Evolutionary conservation across 1,284 basidiomycete genomes (phyloP).

Genomic region (Entoloma clypeatum): DNA sequence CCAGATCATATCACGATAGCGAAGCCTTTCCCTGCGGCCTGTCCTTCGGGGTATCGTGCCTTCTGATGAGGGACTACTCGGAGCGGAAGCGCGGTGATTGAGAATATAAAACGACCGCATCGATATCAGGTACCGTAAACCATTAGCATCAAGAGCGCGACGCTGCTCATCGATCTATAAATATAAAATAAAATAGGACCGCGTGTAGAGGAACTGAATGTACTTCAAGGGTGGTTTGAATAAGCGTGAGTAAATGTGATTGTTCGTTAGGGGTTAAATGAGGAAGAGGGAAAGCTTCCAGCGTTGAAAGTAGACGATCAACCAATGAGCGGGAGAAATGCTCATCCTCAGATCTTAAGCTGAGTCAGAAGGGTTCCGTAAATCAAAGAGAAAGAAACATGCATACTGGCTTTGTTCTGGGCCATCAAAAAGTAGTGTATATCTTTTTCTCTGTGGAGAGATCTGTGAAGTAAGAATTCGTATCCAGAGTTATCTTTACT

Average conservation of each 20-base stretch:
- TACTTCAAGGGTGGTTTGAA: constrained; percentile 86
- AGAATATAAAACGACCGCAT: constrained; percentile 82
- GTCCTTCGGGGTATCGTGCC: constrained; percentile 38
- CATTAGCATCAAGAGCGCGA: constrained; percentile 83
- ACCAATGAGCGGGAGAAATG: constrained; percentile 63
- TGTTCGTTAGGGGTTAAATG: constrained; percentile 77
- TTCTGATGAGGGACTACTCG: constrained; percentile 43
- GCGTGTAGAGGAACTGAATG: constrained; percentile 17
- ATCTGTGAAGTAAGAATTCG: constrained; percentile 9
- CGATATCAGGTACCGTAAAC: constrained; percentile 85
- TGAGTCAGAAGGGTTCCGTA: neutral
- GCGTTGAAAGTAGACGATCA: constrained; percentile 54
- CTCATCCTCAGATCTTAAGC: constrained; percentile 48
- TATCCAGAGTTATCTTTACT: neutral
- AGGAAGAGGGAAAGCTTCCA: constrained; percentile 64
- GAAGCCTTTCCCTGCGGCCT: constrained; percentile 65
- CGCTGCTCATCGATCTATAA: constrained; percentile 80
- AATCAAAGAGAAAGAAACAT: neutral
- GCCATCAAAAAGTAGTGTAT: constrained; percentile 45
- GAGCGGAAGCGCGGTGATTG: constrained; percentile 54
- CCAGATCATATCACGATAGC: constrained; percentile 93
- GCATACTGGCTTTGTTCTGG: constrained; percentile 41
- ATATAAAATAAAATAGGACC: constrained; percentile 4
- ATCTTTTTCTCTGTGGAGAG: constrained; percentile 32
- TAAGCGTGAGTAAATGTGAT: constrained; percentile 73